Conservation (phyloP, 1,139 yeast species). For the Geotrichum cucujoidarum region DNA sequence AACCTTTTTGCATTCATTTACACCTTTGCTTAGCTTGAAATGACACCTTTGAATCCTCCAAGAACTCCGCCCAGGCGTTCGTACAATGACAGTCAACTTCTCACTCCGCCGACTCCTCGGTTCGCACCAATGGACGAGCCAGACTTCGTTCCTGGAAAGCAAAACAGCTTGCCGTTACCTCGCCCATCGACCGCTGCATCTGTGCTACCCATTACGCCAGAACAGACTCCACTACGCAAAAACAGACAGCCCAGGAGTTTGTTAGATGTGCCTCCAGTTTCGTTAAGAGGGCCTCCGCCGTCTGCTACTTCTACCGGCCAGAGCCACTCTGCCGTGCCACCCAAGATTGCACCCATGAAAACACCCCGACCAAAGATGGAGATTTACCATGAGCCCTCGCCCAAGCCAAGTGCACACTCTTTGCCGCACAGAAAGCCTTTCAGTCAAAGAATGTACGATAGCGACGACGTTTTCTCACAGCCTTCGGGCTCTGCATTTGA, state of each 20-base stretch:
- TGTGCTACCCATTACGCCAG: constrained; percentile 20
- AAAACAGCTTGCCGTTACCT: neutral
- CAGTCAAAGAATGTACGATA: too few relatives aligned
- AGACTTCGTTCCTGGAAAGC: constrained; percentile 20
- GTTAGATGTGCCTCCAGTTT: too few relatives aligned
- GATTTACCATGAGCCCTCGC: neutral
- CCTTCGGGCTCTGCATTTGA: too few relatives aligned
- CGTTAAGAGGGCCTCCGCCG: neutral
- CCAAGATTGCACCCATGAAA: neutral
- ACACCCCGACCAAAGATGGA: neutral
- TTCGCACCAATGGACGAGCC: constrained; percentile 38
- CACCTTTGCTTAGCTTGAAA: neutral
- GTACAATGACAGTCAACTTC: constrained; percentile 17
- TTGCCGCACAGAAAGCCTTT: neutral
- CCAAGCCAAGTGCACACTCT: neutral
- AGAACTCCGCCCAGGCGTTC: constrained; percentile 31
- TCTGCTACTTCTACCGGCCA: neutral
- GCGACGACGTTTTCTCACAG: too few relatives aligned
- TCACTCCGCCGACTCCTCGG: constrained; percentile 38
- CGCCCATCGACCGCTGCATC: neutral
- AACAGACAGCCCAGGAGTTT: constrained; percentile 1
- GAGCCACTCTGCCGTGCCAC: neutral
- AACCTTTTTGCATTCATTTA: neutral
- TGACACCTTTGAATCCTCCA: constrained; percentile 21
- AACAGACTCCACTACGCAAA: constrained; percentile 18